phyloP scores from a whole-genome alignment of 306 rosid genomes.

The Prunus armeniaca region DNA sequence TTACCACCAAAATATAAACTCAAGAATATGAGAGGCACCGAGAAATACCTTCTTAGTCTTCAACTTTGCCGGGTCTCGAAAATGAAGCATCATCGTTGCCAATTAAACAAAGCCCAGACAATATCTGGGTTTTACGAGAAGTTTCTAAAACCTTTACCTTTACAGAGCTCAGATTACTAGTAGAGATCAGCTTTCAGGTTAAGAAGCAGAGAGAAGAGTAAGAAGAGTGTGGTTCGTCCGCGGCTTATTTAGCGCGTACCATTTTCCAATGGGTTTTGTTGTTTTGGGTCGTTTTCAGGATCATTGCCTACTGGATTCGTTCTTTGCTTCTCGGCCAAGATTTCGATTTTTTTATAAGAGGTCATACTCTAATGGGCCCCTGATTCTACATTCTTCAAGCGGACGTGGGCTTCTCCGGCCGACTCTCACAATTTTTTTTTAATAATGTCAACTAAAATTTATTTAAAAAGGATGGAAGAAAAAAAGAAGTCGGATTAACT shows the following conservation, averaged over 20 bases:
- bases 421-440: background rate
- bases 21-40: background rate
- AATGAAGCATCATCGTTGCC: constrained; percentile 65
- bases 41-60: constrained; percentile 61
- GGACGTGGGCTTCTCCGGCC: background rate
- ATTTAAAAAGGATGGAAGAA: too few relatives aligned
- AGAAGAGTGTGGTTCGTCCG: background rate
- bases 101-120: background rate
- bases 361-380: background rate
- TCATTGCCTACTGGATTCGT: background rate
- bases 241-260: background rate
- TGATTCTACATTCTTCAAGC: background rate
- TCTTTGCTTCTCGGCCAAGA: constrained; percentile 17
- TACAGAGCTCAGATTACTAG: background rate
- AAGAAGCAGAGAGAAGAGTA: background rate
- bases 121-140: background rate
- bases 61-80: constrained; percentile 54
- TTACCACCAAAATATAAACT: background rate
- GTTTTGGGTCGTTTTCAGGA: constrained; percentile 3
- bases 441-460: too few relatives aligned
- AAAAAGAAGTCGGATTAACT: too few relatives aligned
- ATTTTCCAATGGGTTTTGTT: background rate
- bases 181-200: background rate
- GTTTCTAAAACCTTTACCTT: background rate
- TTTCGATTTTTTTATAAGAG: background rate